These are phyloP conservation scores for Brassica balearica DNA, from an alignment of 441 rosid species.

Conservation along the genomic window DNA sequence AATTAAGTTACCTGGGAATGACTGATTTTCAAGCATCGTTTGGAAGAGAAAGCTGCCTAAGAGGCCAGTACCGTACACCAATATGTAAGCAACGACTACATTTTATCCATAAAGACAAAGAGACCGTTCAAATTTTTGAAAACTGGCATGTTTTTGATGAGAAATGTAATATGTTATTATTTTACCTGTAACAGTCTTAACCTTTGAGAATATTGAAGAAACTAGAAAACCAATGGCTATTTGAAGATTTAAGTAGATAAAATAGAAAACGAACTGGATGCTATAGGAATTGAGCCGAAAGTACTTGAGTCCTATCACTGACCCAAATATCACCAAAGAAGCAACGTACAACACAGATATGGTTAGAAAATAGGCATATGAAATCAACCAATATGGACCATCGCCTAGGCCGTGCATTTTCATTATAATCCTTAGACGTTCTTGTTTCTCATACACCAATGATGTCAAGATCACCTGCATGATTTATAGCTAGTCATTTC, in stretches of 20 bases:
- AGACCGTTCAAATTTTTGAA: neutral
- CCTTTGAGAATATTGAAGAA: constrained; percentile 74
- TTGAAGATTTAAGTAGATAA: constrained; percentile 84
- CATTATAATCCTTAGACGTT: constrained; percentile 92
- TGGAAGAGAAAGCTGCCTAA: constrained; percentile 74
- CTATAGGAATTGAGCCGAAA: constrained; percentile 74
- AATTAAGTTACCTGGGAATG: constrained; percentile 73
- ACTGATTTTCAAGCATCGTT: constrained; percentile 57
- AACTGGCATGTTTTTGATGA: constrained; percentile 9
- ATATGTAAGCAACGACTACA: constrained; percentile 73
- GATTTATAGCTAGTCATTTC: neutral
- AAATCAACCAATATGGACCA: constrained; percentile 93
- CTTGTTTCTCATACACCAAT: constrained; percentile 87
- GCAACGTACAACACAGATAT: constrained; percentile 69
- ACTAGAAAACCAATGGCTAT: constrained; percentile 73
- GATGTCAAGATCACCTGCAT: constrained; percentile 76
- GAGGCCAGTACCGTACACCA: constrained; percentile 87
- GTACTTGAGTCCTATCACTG: constrained; percentile 75
- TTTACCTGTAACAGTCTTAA: constrained; percentile 89
- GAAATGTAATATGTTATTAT: constrained; percentile 19
- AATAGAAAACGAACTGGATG: constrained; percentile 78
- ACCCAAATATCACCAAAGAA: constrained; percentile 79
- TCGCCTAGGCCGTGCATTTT: constrained; percentile 99
- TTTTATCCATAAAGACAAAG: constrained; percentile 27
- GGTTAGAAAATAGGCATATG: constrained; percentile 84